Base-by-base conservation (phyloP, 2,329 filamentous ascomycete genomes). In the Cladosporium austrohemisphaericum region DNA sequence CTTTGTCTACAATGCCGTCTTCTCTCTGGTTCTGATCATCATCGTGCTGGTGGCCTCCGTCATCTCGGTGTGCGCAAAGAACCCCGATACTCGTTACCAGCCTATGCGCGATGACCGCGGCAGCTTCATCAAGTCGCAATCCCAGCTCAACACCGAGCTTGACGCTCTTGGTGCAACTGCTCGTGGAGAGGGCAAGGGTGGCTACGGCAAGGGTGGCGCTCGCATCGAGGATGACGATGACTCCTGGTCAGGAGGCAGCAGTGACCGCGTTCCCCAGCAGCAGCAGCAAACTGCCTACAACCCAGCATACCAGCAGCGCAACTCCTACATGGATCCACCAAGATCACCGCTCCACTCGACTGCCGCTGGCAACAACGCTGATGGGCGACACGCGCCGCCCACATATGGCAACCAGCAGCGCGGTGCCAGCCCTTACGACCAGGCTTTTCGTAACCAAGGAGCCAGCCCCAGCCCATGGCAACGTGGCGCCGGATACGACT, bases 91-190 rank as follows among this genome's bases (percentile, higher is more conserved):
- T 33, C 85, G 91, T 54, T 97, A 97, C 71, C 89, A 95, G 70
- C 90, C 89, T 61, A 96, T 97, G 91, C 86, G 86, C 48, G 92
- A 97, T 63, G 92, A 97, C 69, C 85, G 92, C 60, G 89, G 88
- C 44, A 96, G 91, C 8, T 96, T 97, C 73, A 95, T 96, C 83
- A 96, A 96, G 76, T 95, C 90, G 11, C 87, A 93, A 68, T 87
- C 87, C 4, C 85, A 92, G 63, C 75, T 95, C 13, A 88, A 85
- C 4, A 95, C 90, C 6, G 91, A 96, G 70, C 78, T 96, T 43
- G 90, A 96, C 67, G 91, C 91, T 7, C 75, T 96, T 50, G 91
- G 88, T 56, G 88, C 87, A 13, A 95, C 90, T 4, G 91, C 91
- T 26, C 85, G 91, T 63, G 90, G 90, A 51, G 90, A 95, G 65